A percentile compares a stretch with the other conserved stretches of the same genome.
Conservation (phyloP, 2,329 filamentous ascomycete species). For the Coniochaeta ligniaria region DNA sequence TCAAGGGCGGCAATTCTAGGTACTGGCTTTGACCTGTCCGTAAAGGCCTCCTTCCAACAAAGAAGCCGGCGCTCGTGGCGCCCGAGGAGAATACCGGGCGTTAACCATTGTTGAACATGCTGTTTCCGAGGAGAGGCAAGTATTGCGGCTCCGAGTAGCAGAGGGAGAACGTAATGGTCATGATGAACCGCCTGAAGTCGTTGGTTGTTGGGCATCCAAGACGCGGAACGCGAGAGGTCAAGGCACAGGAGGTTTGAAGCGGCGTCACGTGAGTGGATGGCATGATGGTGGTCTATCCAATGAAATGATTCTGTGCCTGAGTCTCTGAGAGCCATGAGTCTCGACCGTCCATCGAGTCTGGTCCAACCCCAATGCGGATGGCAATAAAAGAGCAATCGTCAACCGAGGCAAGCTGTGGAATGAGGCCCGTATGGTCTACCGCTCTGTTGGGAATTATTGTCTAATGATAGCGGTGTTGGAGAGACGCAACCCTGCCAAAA, state of each 20-base stretch:
- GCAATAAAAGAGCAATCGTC: background rate
- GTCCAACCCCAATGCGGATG: background rate
- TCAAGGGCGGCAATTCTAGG: background rate
- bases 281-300: too few species aligned
- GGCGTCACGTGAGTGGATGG: too few species aligned
- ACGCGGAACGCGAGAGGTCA: too few species aligned
- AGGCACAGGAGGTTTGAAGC: too few species aligned
- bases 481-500: background rate
- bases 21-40: background rate
- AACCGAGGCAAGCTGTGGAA: background rate
- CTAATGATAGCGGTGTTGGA: background rate
- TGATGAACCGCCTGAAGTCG: too few species aligned
- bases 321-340: background rate
- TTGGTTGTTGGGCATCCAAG: too few species aligned
- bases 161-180: too few species aligned
- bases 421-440: background rate
- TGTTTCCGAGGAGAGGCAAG: too few species aligned
- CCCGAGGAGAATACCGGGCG: too few species aligned
- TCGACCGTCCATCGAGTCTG: background rate
- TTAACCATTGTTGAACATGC: too few species aligned
- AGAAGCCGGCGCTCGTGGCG: background rate
- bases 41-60: background rate
- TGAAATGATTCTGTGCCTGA: too few species aligned
- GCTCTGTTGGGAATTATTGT: background rate
- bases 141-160: too few species aligned